phyloP scores from a whole-genome alignment of 1,284 basidiomycete genomes.

The Vanrija sp. region DNA sequence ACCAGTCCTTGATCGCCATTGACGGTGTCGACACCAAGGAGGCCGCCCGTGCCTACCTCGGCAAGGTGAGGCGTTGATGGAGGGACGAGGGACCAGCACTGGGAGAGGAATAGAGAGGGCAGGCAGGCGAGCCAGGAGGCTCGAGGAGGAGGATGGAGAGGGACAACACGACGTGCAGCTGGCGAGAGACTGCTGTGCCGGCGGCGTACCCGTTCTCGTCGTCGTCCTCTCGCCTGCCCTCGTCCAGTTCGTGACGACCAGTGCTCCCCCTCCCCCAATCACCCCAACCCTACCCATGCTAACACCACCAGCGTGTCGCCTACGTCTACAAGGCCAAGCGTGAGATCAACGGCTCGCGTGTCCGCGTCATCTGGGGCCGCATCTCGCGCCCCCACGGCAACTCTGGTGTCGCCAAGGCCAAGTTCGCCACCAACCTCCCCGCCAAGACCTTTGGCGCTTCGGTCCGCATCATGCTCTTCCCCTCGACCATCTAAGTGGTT shows the following conservation, averaged over 20 bases:
- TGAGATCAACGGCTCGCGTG: slow-evolving; percentile 84
- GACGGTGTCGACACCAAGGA: slow-evolving; percentile 92
- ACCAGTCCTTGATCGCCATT: slow-evolving; percentile 94
- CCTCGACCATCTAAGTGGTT: slow-evolving; percentile 48
- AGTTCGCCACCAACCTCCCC: slow-evolving; percentile 95
- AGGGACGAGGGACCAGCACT: slow-evolving; percentile 3
- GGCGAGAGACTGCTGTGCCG: no score
- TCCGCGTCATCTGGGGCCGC: slow-evolving; percentile 96
- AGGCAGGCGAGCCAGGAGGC: not conserved
- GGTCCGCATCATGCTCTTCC: slow-evolving; percentile 68
- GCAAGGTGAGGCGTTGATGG: slow-evolving; percentile 67
- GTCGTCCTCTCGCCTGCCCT: no score
- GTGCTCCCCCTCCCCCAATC: not conserved
- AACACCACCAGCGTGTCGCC: slow-evolving; percentile 71
- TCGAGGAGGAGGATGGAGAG: not conserved
- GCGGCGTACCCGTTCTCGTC: no score
- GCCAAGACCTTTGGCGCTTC: slow-evolving; percentile 91
- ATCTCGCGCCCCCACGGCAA: slow-evolving; percentile 90
- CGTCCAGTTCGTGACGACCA: no score
- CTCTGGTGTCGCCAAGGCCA: slow-evolving; percentile 94
- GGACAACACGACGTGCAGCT: not conserved
- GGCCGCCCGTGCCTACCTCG: slow-evolving; percentile 96
- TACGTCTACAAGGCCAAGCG: slow-evolving; percentile 97
- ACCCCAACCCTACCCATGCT: not conserved
- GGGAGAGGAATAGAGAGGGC: not conserved